Evolutionary conservation across 2,329 filamentous ascomycete species (phyloP), one percentile per base, ranked within the genome.

Genomic region (Lachnellula hyalina): DNA sequence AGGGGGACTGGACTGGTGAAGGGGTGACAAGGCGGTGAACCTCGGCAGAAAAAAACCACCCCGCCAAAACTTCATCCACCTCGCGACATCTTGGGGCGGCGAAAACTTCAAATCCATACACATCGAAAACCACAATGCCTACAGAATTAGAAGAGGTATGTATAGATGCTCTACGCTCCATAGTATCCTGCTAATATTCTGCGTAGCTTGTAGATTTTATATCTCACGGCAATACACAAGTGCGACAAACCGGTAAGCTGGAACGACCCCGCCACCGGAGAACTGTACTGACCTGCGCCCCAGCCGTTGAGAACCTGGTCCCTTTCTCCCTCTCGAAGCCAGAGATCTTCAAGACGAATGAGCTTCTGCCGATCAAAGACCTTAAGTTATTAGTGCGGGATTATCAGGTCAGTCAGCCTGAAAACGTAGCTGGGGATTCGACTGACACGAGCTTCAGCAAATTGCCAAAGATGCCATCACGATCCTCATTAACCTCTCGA

Each of bases 381-480:
- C 76, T 99, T 56, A 97, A 96, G 71, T 79, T 96, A 3, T 75
- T 97, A 25, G 81, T 94, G 38, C 85, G 85, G 67, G 94, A 97
- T 70, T 89, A 96, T 68, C 79, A 84, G 48, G 89, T 94, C 75
- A 67, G 84, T 73, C 9, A 32, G 15, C 36, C 34, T 35, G 14
- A 15, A 28, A 47, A 49, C 8, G 45, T 28, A 34, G 49, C 41
- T 38, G 28, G 9, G 11, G 25, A 12, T 17, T 17, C 28, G 34
- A 62, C 57, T 64, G 40, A 67, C 36, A 45, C 41, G 35, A 35
- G 21, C 14, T 45, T 4, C 60, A 95, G 85, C 84, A 87, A 70
- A 96, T 96, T 58, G 89, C 93, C n/a, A 90, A 94, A 70, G 88
- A 96, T 83, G 92, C 89, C 38, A 75, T 96, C 63, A 95, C 85